Evolutionary conservation across 2,329 filamentous ascomycete species (phyloP), one percentile per base, ranked within the genome.

Genomic region (Fusarium sp.): DNA sequence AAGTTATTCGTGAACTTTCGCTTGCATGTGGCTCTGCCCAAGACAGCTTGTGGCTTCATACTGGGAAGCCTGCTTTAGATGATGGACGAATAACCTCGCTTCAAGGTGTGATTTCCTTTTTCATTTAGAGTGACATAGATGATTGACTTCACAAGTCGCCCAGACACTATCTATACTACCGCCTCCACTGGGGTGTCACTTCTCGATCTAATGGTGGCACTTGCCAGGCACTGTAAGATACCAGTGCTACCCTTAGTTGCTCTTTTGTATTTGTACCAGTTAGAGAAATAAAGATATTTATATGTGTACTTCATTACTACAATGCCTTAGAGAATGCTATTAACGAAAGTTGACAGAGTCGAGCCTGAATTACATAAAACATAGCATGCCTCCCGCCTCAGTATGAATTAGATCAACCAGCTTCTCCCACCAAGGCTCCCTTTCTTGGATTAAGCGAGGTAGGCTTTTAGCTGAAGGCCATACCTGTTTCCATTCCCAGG

Each of bases 341-440:
- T 15, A 47, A 58, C 10, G n/a, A 21, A 58, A 47, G 42, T 30
- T 19, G 5, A 38, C n/a, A 58, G 42, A 38, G 23, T 58, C 5
- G 9, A n/a, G 54, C 15, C 33, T 19, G 30, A 47, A 21, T 58
- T 58, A 58, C 54, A 47, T 44, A 58, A 58, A 58, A 58, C 54
- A 58, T 58, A 58, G 30, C 54, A 58, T 47, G 30, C 42, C 42
- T 47, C 54, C 54, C 54, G 54, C 13, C 37, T 58, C 54, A n/a
- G 19, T 4, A 47, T 38, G 42, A 37, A 58, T 32, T 58, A 18
- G 38, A 58, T 58, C 54, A 58, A 58, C 54, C 7, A 58, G 40
- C 54, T 58, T 47, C 43, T 58, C 54, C 54, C 54, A 58, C 54
- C 54, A 58, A 38, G 54, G 54, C 54, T 58, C 54, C 38, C 54